Evolutionary conservation across 1,284 basidiomycete species (phyloP), one percentile per base, ranked within the genome.

Genomic region (Naganishia sp.): DNA sequence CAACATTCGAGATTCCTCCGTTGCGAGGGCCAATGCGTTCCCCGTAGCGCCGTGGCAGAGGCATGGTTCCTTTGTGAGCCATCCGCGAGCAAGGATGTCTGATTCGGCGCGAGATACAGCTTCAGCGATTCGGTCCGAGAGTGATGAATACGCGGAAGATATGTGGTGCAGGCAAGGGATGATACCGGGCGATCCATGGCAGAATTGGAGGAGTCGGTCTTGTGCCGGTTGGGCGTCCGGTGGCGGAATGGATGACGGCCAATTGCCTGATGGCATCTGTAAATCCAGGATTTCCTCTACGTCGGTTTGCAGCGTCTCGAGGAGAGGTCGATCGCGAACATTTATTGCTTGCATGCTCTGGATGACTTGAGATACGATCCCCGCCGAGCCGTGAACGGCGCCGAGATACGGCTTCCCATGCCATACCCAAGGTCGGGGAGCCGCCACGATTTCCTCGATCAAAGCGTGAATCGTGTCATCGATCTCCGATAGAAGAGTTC

Each of bases 171-270:
- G 48, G 48, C 59, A 61, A 13, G 48, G 10, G 48, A 61, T 52
- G 48, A 61, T 43, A 5, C 59, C 59, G 18, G 59, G 59, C 31
- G 59, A 61, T 23, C 59, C 59, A 23, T 61, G 59, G 59, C 59
- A 61, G 59, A 61, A 61, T 31, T 61, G 59, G 13, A 61, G 31
- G 39, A 61, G 59, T 43, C 16, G 33, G 36, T 61, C 59, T 11
- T 25, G 16, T 7, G 15, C 6, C 4, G 25, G 10, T 2, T 31
- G 36, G n/a, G 28, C n/a, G 7, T 25, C 28, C 6, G 16, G 2
- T 31, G 21, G 16, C 7, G 39, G 48, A 11, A 61, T 36, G 3
- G 59, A 61, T 5, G 59, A 61, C 21, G 59, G 59, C 59, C 59
- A 61, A 46, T 61, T 61, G 5, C 59, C 59, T 13, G 36, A 43